Percentiles rank a stretch among this genome's conserved stretches.
phyloP scores from a whole-genome alignment of 164 flowering plant species.

The Nelumbo lutea region DNA sequence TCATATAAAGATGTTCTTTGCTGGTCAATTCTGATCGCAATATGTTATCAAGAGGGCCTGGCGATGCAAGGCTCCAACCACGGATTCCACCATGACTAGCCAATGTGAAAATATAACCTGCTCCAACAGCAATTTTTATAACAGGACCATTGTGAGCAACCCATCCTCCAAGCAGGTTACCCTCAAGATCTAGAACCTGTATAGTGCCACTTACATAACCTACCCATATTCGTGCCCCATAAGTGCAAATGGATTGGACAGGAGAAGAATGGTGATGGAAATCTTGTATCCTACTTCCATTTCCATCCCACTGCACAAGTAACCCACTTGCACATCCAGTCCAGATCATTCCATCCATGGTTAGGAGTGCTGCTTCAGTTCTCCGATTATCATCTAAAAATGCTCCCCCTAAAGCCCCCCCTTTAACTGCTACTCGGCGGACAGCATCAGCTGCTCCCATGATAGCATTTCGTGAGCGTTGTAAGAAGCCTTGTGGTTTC shows the following conservation, averaged over 20 bases:
- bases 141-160: conserved; percentile 80
- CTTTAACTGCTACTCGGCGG: conserved; percentile 79
- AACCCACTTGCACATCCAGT: conserved; percentile 80
- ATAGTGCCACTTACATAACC: conserved; percentile 80
- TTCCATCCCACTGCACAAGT: conserved; percentile 92
- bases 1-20: conserved; percentile 49
- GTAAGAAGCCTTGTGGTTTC: conserved; percentile 70
- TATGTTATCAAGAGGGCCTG: conserved; percentile 72
- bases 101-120: conserved; percentile 64
- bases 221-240: conserved; percentile 69
- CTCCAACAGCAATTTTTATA: conserved; percentile 63
- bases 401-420: conserved; percentile 14
- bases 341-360: conserved; percentile 86
- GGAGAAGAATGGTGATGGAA: conserved; percentile 50
- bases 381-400: conserved; percentile 66
- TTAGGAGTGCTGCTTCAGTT: conserved; percentile 65
- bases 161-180: conserved; percentile 80
- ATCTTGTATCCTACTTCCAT: conserved; percentile 76
- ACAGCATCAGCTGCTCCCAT: conserved; percentile 99
- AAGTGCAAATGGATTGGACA: conserved; percentile 74
- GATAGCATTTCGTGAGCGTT: conserved; percentile 92
- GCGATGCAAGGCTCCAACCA: conserved; percentile 81
- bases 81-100: conserved; percentile 98
- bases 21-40: conserved; percentile 62
- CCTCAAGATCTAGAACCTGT: conserved; percentile 79